Evolutionary conservation across 257 asterid species (phyloP), one percentile per base, ranked within the genome.

Genomic region (Orobanche coerulescens): DNA sequence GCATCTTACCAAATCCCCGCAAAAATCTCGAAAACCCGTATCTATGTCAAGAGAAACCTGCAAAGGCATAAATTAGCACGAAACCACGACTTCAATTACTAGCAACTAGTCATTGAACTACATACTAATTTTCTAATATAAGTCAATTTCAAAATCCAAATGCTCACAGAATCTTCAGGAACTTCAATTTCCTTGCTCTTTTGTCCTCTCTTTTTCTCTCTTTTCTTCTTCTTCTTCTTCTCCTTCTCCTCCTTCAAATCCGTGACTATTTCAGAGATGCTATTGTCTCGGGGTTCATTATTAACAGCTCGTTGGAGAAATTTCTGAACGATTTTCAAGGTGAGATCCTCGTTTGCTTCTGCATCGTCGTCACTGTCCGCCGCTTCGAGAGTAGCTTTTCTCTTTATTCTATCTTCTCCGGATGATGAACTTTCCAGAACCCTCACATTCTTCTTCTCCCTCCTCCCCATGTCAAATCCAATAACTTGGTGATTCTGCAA

Each of bases 321-420:
- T 71, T 79, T 88, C 68, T 79, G 81, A 25, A 92, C 81, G 19
- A 92, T 82, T 77, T 76, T 82, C 75, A 82, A 82, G 63, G 90
- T 92, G 30, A 88, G 81, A 64, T 92, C 98, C 40, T 80, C 97
- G 55, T 88, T 84, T 4, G 93, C 96, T 73, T 85, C 98, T 4
- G 43, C 81, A 28, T 86, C 92, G 13, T 83, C 83, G 14, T 74
- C 84, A n/a, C 56, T 68, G 46, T 24, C 65, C 8, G 26, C 52
- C 18, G 65, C 62, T 28, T 33, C 76, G 51, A 8, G 2, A 30
- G 70, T 56, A 20, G 52, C 56, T 49, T 47, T 73, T 54, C 65
- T 52, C 68, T 55, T 68, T 66, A 61, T 67, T 14, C 31, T 58
- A 30, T 70, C 75, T 59, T 80, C 80, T 26, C 74, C 78, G 0